Evolutionary conservation across 2,329 filamentous ascomycete genomes (phyloP).

Genomic region (Ceratocystis ficicola): DNA sequence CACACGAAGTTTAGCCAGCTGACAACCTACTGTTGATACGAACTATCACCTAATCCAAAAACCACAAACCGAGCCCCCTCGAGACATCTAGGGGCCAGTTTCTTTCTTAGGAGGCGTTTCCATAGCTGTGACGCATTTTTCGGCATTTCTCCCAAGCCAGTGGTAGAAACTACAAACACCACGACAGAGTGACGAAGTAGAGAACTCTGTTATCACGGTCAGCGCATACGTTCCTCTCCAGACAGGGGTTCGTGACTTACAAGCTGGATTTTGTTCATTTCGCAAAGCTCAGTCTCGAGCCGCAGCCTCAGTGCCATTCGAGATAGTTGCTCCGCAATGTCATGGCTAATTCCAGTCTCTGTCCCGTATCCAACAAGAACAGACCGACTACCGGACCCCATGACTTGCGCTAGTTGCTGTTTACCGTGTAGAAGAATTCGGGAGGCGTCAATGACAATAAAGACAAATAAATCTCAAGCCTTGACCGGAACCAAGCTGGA

Average conservation of each 20-base stretch:
- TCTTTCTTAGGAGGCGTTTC: constrained; percentile 70
- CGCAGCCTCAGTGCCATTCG: constrained; percentile 62
- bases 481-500: too few relatives aligned
- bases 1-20: neutral
- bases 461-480: neutral
- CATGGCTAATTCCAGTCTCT: constrained; percentile 88
- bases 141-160: constrained; percentile 87
- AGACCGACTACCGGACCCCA: constrained; percentile 27
- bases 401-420: neutral
- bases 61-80: constrained; percentile 60
- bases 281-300: constrained; percentile 62
- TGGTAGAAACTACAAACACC: constrained; percentile 78
- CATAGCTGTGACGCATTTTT: constrained; percentile 72
- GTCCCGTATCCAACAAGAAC: constrained; percentile 77
- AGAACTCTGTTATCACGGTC: constrained; percentile 32
- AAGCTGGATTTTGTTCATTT: constrained; percentile 63
- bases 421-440: neutral
- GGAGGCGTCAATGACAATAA: neutral
- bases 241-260: constrained; percentile 39
- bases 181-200: constrained; percentile 46
- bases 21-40: constrained; percentile 65
- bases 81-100: constrained; percentile 59
- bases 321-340: constrained; percentile 76
- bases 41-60: constrained; percentile 89
- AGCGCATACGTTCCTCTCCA: neutral